Conservation (phyloP, 768 basidiomycete genomes). For the Cubamyces sp. region DNA sequence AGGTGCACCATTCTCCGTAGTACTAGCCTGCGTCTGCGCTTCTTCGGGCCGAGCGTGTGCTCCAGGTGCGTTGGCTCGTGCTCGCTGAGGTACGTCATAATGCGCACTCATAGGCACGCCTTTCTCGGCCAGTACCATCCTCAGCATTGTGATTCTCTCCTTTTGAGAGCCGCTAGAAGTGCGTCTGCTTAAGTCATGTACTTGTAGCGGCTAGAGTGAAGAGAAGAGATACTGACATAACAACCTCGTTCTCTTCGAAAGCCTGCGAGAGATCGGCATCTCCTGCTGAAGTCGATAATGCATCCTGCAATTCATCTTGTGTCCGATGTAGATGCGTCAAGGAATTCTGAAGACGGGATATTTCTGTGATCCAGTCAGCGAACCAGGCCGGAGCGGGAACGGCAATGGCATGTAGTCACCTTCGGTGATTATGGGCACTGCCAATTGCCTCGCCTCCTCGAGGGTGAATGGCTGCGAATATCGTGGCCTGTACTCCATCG, state of each 20-base stretch:
- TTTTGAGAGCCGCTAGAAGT: constrained; percentile 69
- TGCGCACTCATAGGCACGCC: constrained; percentile 53
- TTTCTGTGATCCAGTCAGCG: constrained; percentile 51
- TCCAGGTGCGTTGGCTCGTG: not conserved
- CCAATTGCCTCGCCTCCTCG: constrained; percentile 62
- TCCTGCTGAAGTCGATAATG: constrained; percentile 40
- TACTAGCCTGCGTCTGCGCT: not conserved
- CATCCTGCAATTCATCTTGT: constrained; percentile 57
- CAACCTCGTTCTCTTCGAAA: constrained; percentile 69
- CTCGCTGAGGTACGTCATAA: constrained; percentile 37
- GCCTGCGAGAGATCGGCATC: constrained; percentile 66
- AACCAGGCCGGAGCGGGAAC: not conserved
- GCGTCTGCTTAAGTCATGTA: not conserved
- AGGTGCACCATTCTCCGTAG: not conserved
- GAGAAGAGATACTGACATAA: constrained; percentile 55
- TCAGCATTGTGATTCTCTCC: constrained; percentile 71
- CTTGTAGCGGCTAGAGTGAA: not conserved
- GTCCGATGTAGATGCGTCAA: constrained; percentile 63
- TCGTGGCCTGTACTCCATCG: constrained; percentile 69
- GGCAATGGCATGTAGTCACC: constrained; percentile 45
- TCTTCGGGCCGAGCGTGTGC: not conserved
- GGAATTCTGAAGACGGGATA: constrained; percentile 75
- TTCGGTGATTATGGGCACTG: constrained; percentile 70
- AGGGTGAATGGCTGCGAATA: constrained; percentile 79
- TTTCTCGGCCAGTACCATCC: constrained; percentile 65